Evolutionary conservation across 176 grass and related monocot genomes (phyloP), one percentile per base, ranked within the genome.

Genomic region (Secale cereale): DNA sequence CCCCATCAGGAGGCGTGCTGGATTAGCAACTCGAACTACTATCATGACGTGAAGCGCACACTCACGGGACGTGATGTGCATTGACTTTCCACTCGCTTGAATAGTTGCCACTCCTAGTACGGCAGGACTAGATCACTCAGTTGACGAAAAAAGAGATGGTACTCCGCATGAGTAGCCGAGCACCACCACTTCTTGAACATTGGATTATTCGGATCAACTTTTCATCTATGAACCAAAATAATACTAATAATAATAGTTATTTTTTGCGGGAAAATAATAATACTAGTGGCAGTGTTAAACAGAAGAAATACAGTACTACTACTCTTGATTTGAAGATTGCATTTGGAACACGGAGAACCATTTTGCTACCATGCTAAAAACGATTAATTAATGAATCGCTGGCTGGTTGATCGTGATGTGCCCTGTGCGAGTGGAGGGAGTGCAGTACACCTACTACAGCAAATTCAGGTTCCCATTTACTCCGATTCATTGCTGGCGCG

Each of bases 381-480:
- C 4, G 8, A 5, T 74, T 50, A 52, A 30, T 28, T 3, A 20
- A 62, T 62, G 32, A 17, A 61, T 11, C 33, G 32, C 22, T 74
- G 52, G 52, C 2, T 57, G 12, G 32, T 15, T 10, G 22, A 61
- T 37, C 9, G n/a, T 39, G 59, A 64, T 64, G 41, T 64, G 36
- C 59, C 76, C 70, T 78, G 77, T 80, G 82, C 59, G 67, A 52
- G 87, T 56, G 69, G 22, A 15, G 13, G 61, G 27, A 16, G 61
- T 15, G 43, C 15, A 6, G 63, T 31, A 32, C 52, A 57, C 19
- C 28, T 27, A 25, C 37, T 71, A 81, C 83, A 39, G 87, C 77
- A 37, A 89, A 81, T 89, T 85, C 82, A 81, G 82, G 60, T 81
- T 89, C 66, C 69, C 87, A 85, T 85, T 89, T 85, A 89, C 82